phyloP scores from a whole-genome alignment of 352 stramenopile genomes.

The Discostella stelligera region DNA sequence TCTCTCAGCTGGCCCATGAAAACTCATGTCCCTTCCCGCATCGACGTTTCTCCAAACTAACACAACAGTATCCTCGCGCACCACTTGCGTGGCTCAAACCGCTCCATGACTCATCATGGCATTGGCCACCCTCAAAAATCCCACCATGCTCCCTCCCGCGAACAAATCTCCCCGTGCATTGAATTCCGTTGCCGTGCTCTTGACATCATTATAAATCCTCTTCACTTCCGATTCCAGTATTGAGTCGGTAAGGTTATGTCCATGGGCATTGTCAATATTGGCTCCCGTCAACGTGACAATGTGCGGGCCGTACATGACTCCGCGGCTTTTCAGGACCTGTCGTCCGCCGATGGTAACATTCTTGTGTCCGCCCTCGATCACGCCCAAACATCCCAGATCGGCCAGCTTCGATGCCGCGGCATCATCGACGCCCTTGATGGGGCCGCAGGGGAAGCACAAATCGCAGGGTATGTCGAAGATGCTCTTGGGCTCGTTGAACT shows the following conservation, averaged over 20 bases:
- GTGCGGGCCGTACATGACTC: slow-evolving; percentile 82
- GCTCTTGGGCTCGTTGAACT: slow-evolving; percentile 84
- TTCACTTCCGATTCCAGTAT: slow-evolving; percentile 74
- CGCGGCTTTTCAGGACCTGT: slow-evolving; percentile 80
- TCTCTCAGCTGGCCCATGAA: no score
- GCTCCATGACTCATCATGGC: slow-evolving; percentile 96
- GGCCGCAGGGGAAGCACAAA: slow-evolving; percentile 94
- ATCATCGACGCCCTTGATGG: slow-evolving; percentile 90
- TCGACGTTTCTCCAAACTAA: not conserved
- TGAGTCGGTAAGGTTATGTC: slow-evolving; percentile 61
- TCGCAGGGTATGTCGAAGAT: slow-evolving; percentile 89
- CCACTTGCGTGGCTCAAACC: slow-evolving; percentile 87
- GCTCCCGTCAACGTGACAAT: slow-evolving; percentile 82
- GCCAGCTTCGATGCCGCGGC: slow-evolving; percentile 80
- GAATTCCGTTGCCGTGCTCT: slow-evolving; percentile 83
- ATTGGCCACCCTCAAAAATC: slow-evolving; percentile 95
- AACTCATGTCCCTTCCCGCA: not conserved
- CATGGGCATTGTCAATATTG: slow-evolving; percentile 76
- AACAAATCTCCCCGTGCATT: slow-evolving; percentile 84
- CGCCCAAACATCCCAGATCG: slow-evolving; percentile 83
- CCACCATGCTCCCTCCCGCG: slow-evolving; percentile 92
- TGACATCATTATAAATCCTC: slow-evolving; percentile 81
- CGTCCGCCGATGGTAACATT: slow-evolving; percentile 68
- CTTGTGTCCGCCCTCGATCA: slow-evolving; percentile 78
- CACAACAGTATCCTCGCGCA: no score